Evolutionary conservation across 106 monocot species (phyloP).

Genomic region (Cymbidium sinense): DNA sequence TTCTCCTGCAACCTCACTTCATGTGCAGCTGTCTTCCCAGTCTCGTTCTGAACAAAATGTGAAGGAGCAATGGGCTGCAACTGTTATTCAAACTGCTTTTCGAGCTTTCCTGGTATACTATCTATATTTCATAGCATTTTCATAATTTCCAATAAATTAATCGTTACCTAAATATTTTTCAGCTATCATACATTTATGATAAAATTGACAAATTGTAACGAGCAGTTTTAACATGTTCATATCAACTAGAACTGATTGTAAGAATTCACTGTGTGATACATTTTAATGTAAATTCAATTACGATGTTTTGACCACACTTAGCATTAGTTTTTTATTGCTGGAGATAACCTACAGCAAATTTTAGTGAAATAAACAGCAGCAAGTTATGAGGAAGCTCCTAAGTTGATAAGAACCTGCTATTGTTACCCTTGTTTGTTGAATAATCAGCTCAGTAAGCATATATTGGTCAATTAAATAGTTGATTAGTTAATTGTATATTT

Average conservation of each 20-base stretch:
- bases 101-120: constrained; percentile 75
- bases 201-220: not conserved
- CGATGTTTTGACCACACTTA: not conserved
- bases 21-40: constrained; percentile 28
- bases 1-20: constrained; percentile 24
- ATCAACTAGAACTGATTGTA: not conserved
- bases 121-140: not conserved
- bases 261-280: not conserved
- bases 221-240: not conserved
- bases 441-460: too few relatives aligned
- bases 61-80: constrained; percentile 69
- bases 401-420: not conserved
- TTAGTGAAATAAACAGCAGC: not conserved
- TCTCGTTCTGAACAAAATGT: constrained; percentile 31
- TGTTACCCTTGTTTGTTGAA: not conserved
- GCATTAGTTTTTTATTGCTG: not conserved
- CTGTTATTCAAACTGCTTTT: constrained; percentile 80
- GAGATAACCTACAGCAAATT: not conserved
- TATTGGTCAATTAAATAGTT: not conserved
- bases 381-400: too few relatives aligned
- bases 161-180: not conserved
- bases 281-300: not conserved
- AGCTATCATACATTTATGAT: not conserved
- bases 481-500: not conserved
- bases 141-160: not conserved